A percentile compares a stretch with the other conserved stretches of the same genome.
Conservation (phyloP, 1,284 basidiomycete species). For the Ustilago crameri region DNA sequence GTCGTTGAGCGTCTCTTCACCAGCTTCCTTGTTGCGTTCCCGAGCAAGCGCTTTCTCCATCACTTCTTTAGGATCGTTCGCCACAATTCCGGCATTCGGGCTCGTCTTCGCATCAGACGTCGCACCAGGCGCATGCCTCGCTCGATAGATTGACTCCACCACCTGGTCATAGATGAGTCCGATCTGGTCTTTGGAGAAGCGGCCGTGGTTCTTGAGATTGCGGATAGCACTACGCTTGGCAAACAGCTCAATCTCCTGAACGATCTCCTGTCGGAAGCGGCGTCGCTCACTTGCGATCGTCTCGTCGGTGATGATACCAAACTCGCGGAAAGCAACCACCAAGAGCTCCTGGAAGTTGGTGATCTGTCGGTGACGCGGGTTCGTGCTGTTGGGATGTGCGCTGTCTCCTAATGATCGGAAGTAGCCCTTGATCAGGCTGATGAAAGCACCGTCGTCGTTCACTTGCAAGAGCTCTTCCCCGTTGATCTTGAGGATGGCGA, state of each 20-base stretch:
- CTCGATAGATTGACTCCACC: constrained; percentile 66
- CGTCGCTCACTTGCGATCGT: constrained; percentile 88
- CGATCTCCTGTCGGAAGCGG: constrained; percentile 87
- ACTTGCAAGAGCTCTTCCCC: constrained; percentile 92
- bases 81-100: constrained; percentile 46
- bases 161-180: constrained; percentile 66
- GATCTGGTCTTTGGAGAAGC: constrained; percentile 87
- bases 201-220: constrained; percentile 83
- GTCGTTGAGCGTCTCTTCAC: constrained; percentile 55
- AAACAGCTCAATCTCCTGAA: constrained; percentile 93
- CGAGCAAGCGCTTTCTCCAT: constrained; percentile 47
- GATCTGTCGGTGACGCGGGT: constrained; percentile 90
- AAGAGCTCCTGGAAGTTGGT: constrained; percentile 95
- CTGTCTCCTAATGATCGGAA: constrained; percentile 93
- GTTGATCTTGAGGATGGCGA: constrained; percentile 97
- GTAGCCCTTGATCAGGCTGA: constrained; percentile 77
- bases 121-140: constrained; percentile 58
- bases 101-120: constrained; percentile 24
- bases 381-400: constrained; percentile 87
- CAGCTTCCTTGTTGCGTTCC: constrained; percentile 23
- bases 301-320: constrained; percentile 94
- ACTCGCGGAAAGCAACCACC: constrained; percentile 77
- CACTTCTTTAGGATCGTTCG: constrained; percentile 47
- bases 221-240: constrained; percentile 93
- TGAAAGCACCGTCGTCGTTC: constrained; percentile 96